Evolutionary conservation across 768 basidiomycete genomes (phyloP).

Genomic region (Pleurotus cornucopiae): DNA sequence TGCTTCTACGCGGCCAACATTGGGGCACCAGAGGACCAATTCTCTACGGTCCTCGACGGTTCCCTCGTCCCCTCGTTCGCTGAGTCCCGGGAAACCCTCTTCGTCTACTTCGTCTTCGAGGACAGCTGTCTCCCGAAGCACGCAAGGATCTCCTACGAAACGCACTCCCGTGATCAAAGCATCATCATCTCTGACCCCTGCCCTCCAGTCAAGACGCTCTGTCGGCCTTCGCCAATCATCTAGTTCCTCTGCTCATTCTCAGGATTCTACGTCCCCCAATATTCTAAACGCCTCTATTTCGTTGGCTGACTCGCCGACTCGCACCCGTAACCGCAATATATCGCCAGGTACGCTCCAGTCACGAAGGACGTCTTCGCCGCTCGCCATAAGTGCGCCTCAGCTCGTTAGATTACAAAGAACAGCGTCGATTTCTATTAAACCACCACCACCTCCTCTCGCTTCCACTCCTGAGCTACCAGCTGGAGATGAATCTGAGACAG

Average conservation of each 20-base stretch:
- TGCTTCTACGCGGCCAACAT: conserved; percentile 22
- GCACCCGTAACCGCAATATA: conserved; percentile 1
- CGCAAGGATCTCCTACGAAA: conserved; percentile 54
- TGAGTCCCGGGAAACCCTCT: conserved; percentile 56
- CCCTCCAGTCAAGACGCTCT: conserved; percentile 4
- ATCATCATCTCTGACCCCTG: neutral
- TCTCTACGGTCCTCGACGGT: conserved; percentile 39
- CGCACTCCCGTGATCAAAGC: conserved; percentile 21
- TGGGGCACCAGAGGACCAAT: conserved; percentile 57
- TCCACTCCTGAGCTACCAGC: neutral
- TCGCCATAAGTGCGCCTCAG: neutral
- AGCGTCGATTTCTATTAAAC: conserved; percentile 4
- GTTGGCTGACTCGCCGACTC: neutral
- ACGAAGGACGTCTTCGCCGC: conserved; percentile 4
- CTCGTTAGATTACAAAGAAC: conserved; percentile 1
- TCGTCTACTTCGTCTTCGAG: conserved; percentile 23
- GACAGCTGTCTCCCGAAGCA: conserved; percentile 24
- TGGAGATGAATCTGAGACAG: neutral
- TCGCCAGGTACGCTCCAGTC: conserved; percentile 2
- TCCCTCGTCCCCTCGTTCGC: conserved; percentile 56
- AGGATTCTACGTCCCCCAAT: neutral
- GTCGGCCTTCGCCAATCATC: conserved; percentile 1
- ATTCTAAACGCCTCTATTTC: neutral
- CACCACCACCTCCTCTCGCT: neutral
- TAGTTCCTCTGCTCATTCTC: conserved; percentile 1